Evolutionary conservation across 805 yeast species (phyloP).

Genomic region (Wickerhamomyces canadensis): DNA sequence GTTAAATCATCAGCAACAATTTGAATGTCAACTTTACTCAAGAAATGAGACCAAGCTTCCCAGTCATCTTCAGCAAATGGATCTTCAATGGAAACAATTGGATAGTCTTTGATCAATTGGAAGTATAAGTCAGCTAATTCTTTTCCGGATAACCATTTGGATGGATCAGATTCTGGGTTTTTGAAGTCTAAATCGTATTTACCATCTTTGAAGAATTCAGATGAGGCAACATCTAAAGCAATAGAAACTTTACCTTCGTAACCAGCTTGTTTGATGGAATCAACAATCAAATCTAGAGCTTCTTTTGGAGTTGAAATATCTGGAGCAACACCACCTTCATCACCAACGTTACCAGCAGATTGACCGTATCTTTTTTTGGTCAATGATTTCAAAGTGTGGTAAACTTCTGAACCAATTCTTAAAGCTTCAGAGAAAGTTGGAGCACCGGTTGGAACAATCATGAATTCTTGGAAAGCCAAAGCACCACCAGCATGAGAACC

Average conservation of each 20-base stretch:
- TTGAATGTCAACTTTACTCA: constrained; percentile 70
- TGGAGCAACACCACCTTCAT: constrained; percentile 99
- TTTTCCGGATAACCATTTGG: constrained; percentile 88
- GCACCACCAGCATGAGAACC: constrained; percentile 99
- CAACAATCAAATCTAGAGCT: constrained; percentile 91
- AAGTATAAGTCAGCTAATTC: constrained; percentile 83
- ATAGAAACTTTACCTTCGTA: constrained; percentile 89
- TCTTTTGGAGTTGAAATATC: constrained; percentile 91
- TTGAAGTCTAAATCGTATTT: constrained; percentile 97
- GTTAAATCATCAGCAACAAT: constrained; percentile 98
- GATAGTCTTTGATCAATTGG: constrained; percentile 79
- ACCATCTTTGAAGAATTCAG: constrained; percentile 96
- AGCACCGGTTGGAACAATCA: constrained; percentile 96
- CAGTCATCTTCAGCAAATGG: constrained; percentile 99
- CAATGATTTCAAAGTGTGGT: constrained; percentile 90
- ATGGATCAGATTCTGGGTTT: constrained; percentile 86
- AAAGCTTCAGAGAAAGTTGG: constrained; percentile 89
- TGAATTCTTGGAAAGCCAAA: constrained; percentile 98
- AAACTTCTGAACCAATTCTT: constrained; percentile 96
- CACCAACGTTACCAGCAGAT: constrained; percentile 99
- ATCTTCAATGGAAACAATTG: constrained; percentile 97
- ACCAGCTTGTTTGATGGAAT: constrained; percentile 90
- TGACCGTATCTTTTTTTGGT: constrained; percentile 96
- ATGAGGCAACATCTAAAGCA: constrained; percentile 95
- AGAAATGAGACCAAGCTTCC: constrained; percentile 95